phyloP scores from a whole-genome alignment of 2,329 filamentous ascomycete species.

The Apiospora rasikravindrae region DNA sequence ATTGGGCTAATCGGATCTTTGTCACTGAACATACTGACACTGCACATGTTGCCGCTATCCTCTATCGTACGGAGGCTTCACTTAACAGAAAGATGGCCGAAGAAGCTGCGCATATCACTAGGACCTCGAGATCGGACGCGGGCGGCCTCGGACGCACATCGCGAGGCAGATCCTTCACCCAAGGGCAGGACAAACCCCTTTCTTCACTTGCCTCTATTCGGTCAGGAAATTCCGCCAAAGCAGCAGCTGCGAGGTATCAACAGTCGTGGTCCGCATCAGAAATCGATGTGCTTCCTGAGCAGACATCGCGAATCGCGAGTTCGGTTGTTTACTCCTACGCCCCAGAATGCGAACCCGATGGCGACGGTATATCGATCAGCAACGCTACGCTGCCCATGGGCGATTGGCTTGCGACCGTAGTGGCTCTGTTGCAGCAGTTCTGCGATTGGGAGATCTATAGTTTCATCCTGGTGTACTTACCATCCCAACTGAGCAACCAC shows the following conservation, averaged over 20 bases:
- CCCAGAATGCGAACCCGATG: conserved; percentile 23
- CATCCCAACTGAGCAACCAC: conserved; percentile 88
- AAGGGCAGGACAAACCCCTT: conserved; percentile 51
- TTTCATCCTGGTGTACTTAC: conserved; percentile 84
- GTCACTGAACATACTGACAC: conserved; percentile 74
- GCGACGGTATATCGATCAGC: conserved; percentile 26
- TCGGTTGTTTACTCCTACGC: conserved; percentile 54
- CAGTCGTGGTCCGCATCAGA: conserved; percentile 66
- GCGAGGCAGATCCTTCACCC: conserved; percentile 59
- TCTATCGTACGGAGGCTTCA: conserved; percentile 68
- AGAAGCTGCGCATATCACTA: conserved; percentile 52
- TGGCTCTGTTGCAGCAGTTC: conserved; percentile 74
- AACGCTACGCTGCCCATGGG: conserved; percentile 61
- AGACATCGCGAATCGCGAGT: conserved; percentile 52
- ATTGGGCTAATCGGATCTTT: conserved; percentile 78
- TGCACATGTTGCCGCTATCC: conserved; percentile 71
- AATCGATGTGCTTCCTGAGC: conserved; percentile 57
- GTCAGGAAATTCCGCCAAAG: conserved; percentile 47
- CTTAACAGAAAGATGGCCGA: conserved; percentile 56
- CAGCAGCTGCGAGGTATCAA: conserved; percentile 45
- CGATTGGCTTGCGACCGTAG: conserved; percentile 78
- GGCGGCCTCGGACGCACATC: conserved; percentile 47
- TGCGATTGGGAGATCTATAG: conserved; percentile 93
- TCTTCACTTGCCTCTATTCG: conserved; percentile 46
- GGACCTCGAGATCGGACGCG: conserved; percentile 52